Conservation (phyloP, 2,329 filamentous ascomycete species). For the Pestalotiopsis sp. region DNA sequence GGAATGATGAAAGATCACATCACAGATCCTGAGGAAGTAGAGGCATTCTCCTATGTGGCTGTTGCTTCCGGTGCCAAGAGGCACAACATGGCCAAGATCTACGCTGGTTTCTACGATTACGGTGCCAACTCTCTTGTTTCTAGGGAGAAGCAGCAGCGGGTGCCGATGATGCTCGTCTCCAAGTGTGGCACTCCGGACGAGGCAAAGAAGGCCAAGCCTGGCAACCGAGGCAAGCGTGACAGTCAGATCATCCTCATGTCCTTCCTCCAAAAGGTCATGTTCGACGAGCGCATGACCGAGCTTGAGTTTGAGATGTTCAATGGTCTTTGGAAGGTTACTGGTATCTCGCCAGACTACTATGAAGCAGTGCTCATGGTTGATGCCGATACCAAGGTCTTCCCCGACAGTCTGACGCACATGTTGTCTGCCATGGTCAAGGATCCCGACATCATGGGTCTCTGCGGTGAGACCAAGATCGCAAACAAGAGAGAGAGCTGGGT, state of each 20-base stretch:
- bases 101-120: constrained; percentile 98
- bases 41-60: constrained; percentile 93
- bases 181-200: constrained; percentile 96
- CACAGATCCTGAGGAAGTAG: constrained; percentile 77
- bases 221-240: constrained; percentile 97
- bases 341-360: constrained; percentile 97
- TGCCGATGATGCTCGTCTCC: constrained; percentile 95
- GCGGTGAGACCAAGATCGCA: constrained; percentile 98
- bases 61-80: constrained; percentile 94
- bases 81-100: constrained; percentile 99
- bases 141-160: constrained; percentile 86
- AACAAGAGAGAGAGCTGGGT: constrained; percentile 97
- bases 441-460: constrained; percentile 98
- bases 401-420: constrained; percentile 98
- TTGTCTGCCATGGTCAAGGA: constrained; percentile 98
- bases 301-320: constrained; percentile 99
- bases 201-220: constrained; percentile 78
- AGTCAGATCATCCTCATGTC: constrained; percentile 99
- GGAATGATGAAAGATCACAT: constrained; percentile 95
- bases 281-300: constrained; percentile 99
- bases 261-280: constrained; percentile 99
- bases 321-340: constrained; percentile 96
- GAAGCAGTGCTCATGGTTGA: constrained; percentile 99
- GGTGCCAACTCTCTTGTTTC: constrained; percentile 80
- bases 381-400: constrained; percentile 98